Evolutionary conservation across 495 filamentous ascomycete species (phyloP).

Genomic region (Hypomontagnella monticulosa): DNA sequence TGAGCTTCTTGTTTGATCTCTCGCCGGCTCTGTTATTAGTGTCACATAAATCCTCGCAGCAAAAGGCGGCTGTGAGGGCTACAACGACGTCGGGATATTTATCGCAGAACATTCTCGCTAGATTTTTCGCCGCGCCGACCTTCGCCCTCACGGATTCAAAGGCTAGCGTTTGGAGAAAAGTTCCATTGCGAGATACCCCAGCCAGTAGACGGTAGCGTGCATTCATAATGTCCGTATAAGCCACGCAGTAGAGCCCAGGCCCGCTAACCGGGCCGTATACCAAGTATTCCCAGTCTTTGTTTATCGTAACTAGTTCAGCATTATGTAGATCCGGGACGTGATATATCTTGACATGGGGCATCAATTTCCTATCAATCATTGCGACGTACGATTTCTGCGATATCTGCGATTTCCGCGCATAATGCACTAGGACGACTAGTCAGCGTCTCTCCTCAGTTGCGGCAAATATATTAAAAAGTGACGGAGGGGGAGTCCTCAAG

Average conservation of each 20-base stretch:
- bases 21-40: neutral
- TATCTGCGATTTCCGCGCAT: neutral
- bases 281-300: neutral
- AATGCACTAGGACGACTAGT: neutral
- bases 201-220: neutral
- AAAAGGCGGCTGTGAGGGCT: slow-evolving; percentile 17
- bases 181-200: neutral
- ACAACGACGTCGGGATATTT: slow-evolving; percentile 15
- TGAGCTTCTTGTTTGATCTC: neutral
- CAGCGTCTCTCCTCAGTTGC: too few species aligned
- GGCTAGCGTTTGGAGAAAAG: neutral
- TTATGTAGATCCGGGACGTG: neutral
- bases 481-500: too few species aligned
- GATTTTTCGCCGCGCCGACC: slow-evolving; percentile 1
- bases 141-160: neutral
- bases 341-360: slow-evolving; percentile 20
- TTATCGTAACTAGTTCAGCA: neutral
- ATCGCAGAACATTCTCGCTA: slow-evolving; percentile 4
- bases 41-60: neutral
- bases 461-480: too few species aligned
- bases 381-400: neutral
- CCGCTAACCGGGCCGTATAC: slow-evolving; percentile 11
- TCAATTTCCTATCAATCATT: slow-evolving; percentile 7
- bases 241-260: slow-evolving; percentile 9
- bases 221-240: neutral